Conservation (phyloP, 2,329 filamentous ascomycete species). For the Trichophyton schoenleinii region DNA sequence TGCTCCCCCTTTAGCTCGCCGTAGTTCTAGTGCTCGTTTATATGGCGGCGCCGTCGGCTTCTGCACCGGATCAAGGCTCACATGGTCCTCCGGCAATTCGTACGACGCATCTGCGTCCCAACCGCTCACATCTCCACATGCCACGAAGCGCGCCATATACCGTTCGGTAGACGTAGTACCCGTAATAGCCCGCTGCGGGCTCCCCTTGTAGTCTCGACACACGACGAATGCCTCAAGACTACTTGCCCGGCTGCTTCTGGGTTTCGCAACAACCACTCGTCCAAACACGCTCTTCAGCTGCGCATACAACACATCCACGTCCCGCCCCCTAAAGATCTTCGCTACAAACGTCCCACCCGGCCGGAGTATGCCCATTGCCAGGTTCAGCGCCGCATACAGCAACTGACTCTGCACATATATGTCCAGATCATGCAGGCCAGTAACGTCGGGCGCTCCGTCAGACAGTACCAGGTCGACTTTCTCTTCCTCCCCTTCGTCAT, state of each 20-base stretch:
- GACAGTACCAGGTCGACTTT: constrained; percentile 81
- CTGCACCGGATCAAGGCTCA: constrained; percentile 83
- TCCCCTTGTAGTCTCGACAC: constrained; percentile 68
- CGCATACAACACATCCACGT: constrained; percentile 90
- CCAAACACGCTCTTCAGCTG: constrained; percentile 88
- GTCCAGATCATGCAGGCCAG: constrained; percentile 89
- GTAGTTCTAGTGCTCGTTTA: constrained; percentile 75
- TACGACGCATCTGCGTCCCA: constrained; percentile 97
- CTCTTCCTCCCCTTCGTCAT: constrained; percentile 44
- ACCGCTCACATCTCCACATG: constrained; percentile 88
- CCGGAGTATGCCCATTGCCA: constrained; percentile 81
- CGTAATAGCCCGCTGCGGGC: not conserved
- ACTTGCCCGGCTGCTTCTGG: constrained; percentile 84
- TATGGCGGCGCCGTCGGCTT: constrained; percentile 94
- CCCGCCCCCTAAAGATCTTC: constrained; percentile 90
- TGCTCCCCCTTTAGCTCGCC: constrained; percentile 61
- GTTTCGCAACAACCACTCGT: constrained; percentile 81
- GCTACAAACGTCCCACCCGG: constrained; percentile 94
- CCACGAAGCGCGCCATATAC: constrained; percentile 92
- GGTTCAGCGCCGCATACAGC: constrained; percentile 83
- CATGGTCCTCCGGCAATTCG: constrained; percentile 69
- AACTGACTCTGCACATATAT: constrained; percentile 97
- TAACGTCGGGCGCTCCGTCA: constrained; percentile 92
- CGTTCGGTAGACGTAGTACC: constrained; percentile 25
- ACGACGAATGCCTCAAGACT: constrained; percentile 96